Conservation (phyloP, 2,329 filamentous ascomycete genomes). For the Pleomassaria siparia region DNA sequence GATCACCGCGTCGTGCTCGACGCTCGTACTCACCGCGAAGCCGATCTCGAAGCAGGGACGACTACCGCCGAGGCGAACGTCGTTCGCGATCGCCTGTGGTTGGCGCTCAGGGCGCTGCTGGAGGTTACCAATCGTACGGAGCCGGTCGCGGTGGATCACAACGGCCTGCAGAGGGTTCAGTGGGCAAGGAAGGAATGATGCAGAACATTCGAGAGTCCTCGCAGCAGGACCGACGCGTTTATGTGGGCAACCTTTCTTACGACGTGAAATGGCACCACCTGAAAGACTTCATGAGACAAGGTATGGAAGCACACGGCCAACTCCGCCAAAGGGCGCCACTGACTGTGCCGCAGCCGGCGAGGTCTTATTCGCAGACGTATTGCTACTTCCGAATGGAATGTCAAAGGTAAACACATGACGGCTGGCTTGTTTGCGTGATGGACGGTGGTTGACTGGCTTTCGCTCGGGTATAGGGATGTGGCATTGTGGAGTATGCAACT, state of each 20-base stretch:
- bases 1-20: constrained; percentile 53
- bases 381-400: constrained; percentile 99
- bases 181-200: constrained; percentile 94
- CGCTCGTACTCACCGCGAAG: constrained; percentile 65
- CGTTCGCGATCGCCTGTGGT: constrained; percentile 84
- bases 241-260: constrained; percentile 98
- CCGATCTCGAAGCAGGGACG: constrained; percentile 76
- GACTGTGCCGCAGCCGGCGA: constrained; percentile 75
- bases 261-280: constrained; percentile 99
- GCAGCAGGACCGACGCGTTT: constrained; percentile 98
- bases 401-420: constrained; percentile 99
- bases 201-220: constrained; percentile 89
- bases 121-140: constrained; percentile 63
- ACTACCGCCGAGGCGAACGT: constrained; percentile 49
- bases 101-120: constrained; percentile 66
- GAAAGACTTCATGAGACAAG: constrained; percentile 99
- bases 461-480: constrained; percentile 98
- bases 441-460: constrained; percentile 98
- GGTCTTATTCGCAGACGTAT: constrained; percentile 98
- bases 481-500: constrained; percentile 99
- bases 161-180: constrained; percentile 81
- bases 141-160: constrained; percentile 52
- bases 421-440: constrained; percentile 74
- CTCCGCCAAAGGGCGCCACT: constrained; percentile 25
- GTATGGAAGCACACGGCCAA: constrained; percentile 57